A percentile compares a stretch with the other conserved stretches of the same genome.
Conservation (phyloP, 2,329 filamentous ascomycete genomes). For the Diplodia scrobiculata region DNA sequence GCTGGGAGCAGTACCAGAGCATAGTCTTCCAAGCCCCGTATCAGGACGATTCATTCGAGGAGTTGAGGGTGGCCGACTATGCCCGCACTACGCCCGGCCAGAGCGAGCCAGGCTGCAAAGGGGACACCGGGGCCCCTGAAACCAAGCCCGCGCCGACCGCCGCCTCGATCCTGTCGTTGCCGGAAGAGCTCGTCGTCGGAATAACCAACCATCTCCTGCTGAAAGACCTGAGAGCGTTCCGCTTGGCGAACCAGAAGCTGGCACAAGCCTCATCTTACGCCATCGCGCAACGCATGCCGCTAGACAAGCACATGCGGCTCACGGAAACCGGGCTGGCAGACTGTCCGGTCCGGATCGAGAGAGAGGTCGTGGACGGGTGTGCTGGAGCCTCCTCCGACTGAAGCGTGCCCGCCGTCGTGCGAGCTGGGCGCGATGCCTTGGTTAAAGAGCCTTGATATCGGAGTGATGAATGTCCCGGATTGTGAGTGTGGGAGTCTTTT, state of each 20-base stretch:
- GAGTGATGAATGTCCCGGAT: no score
- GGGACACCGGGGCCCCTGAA: neutral
- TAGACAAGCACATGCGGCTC: neutral
- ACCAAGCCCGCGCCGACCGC: neutral
- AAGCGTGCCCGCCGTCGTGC: no score
- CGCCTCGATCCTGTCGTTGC: neutral
- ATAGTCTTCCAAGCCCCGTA: neutral
- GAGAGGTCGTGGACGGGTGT: neutral
- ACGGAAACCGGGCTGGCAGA: neutral
- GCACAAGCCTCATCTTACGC: neutral
- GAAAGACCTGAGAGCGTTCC: neutral
- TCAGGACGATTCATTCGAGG: neutral
- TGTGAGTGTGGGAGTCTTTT: neutral
- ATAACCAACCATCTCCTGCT: neutral
- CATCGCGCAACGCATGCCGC: neutral
- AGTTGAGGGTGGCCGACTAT: neutral
- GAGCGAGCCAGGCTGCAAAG: neutral
- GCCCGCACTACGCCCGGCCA: neutral
- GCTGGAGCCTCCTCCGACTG: no score
- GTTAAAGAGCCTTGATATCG: no score
- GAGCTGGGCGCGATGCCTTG: no score
- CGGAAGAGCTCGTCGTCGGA: neutral
- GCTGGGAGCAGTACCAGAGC: neutral
- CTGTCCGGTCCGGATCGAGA: neutral
- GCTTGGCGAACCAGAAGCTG: neutral